A percentile compares a stretch with the other conserved stretches of the same genome.
phyloP scores from a whole-genome alignment of 163 green algal genomes.

The Chloromonas sp. region DNA sequence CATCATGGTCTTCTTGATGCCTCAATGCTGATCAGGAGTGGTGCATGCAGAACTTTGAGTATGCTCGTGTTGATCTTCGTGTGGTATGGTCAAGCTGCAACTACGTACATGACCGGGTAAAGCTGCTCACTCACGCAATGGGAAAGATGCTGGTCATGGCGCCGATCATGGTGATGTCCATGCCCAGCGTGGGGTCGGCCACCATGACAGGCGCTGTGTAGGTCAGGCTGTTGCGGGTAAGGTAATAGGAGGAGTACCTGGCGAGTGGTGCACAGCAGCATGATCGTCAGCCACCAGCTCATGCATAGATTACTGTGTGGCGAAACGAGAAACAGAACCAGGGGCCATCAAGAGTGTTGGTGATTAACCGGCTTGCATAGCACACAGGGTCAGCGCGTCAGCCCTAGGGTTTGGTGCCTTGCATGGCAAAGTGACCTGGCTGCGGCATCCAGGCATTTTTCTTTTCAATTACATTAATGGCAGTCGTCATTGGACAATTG shows the following conservation, averaged over 20 bases:
- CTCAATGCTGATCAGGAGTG: too few species aligned
- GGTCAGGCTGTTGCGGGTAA: conserved; percentile 88
- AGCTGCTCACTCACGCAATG: conserved; percentile 68
- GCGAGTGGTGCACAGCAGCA: background rate
- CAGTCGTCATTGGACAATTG: background rate
- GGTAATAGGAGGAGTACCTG: conserved; percentile 89
- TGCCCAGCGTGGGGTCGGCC: conserved; percentile 66
- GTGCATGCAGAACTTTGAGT: background rate
- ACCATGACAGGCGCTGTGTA: conserved; percentile 95
- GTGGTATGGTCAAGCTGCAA: too few species aligned
- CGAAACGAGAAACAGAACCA: background rate
- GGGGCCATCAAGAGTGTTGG: background rate
- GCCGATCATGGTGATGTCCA: conserved; percentile 89
- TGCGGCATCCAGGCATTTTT: background rate
- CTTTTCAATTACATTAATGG: background rate
- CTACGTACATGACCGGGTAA: background rate
- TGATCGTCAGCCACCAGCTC: background rate
- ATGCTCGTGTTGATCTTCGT: too few species aligned
- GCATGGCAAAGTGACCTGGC: background rate
- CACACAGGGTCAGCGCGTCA: background rate
- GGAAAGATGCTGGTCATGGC: conserved; percentile 94
- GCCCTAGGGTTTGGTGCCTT: background rate
- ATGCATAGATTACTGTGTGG: background rate
- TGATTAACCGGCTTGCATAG: background rate
- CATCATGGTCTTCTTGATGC: too few species aligned